phyloP scores from a whole-genome alignment of 164 flowering plant species.

The Euptelea pleiosperma region DNA sequence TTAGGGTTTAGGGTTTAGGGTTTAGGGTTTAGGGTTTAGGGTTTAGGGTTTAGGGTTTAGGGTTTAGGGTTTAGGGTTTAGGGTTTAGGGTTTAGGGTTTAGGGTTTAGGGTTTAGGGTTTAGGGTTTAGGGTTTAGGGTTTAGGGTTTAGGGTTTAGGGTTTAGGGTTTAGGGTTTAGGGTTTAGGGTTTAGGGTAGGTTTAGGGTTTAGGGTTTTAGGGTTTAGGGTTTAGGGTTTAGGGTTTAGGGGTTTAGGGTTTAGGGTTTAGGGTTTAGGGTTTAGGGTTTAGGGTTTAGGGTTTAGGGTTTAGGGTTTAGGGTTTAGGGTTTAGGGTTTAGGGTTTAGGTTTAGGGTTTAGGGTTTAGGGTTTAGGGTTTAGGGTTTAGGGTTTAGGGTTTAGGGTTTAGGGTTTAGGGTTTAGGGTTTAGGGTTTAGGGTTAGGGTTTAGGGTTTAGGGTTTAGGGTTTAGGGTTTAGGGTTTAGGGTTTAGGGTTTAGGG shows the following conservation, averaged over 20 bases:
- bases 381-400: slow-evolving; percentile 18
- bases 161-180: slow-evolving; percentile 5
- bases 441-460: slow-evolving; percentile 19
- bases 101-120: slow-evolving; percentile 6
- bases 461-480: slow-evolving; percentile 19
- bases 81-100: slow-evolving; percentile 3
- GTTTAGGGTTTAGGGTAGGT: too few relatives aligned
- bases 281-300: slow-evolving; percentile 18
- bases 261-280: slow-evolving; percentile 20
- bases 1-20: slow-evolving; percentile 11
- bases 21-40: background rate
- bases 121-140: slow-evolving; percentile 8
- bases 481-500: slow-evolving; percentile 16
- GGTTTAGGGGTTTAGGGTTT: too few relatives aligned
- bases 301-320: slow-evolving; percentile 15
- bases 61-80: slow-evolving; percentile 4
- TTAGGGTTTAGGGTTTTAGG: slow-evolving; percentile 24
- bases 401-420: slow-evolving; percentile 9
- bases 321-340: slow-evolving; percentile 17
- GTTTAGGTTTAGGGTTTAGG: slow-evolving; percentile 21
- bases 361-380: slow-evolving; percentile 15
- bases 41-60: slow-evolving; percentile 4
- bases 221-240: slow-evolving; percentile 20
- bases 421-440: slow-evolving; percentile 20
- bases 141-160: slow-evolving; percentile 14